phyloP scores from a whole-genome alignment of 306 rosid species.

The Prunus davidiana region DNA sequence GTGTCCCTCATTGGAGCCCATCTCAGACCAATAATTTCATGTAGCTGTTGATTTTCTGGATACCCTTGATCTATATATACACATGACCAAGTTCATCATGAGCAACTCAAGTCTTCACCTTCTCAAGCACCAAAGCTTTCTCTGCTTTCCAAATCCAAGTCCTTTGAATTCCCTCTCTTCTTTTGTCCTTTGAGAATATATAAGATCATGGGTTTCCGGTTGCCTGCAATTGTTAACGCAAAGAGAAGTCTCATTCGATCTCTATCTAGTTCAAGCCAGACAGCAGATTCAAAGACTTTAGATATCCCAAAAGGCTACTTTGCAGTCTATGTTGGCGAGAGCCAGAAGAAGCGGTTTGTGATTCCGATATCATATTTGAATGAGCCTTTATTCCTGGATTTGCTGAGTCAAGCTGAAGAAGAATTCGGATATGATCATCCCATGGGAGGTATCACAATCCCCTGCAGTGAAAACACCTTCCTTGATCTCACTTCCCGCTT shows the following conservation, averaged over 20 bases:
- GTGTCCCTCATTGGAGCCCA: background rate
- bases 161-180: background rate
- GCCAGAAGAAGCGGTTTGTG: too few species aligned
- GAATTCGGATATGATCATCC: too few species aligned
- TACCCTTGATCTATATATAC: background rate
- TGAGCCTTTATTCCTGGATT: too few species aligned
- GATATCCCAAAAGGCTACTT: background rate
- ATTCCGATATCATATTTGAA: too few species aligned
- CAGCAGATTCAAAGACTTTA: slow-evolving; percentile 4
- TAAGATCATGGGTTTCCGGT: slow-evolving; percentile 4
- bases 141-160: background rate
- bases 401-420: too few species aligned
- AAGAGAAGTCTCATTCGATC: slow-evolving; percentile 14
- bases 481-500: too few species aligned
- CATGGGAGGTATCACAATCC: too few species aligned
- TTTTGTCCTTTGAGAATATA: background rate
- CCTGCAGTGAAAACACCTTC: too few species aligned
- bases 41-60: background rate
- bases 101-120: slow-evolving; percentile 4
- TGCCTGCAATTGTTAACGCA: slow-evolving; percentile 10
- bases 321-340: too few species aligned
- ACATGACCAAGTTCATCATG: background rate
- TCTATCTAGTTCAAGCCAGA: slow-evolving; percentile 1
- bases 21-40: background rate
- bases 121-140: background rate